A percentile compares a stretch with the other conserved stretches of the same genome.
phyloP scores from a whole-genome alignment of 352 stramenopile species.

The Globisporangium ultimum region DNA sequence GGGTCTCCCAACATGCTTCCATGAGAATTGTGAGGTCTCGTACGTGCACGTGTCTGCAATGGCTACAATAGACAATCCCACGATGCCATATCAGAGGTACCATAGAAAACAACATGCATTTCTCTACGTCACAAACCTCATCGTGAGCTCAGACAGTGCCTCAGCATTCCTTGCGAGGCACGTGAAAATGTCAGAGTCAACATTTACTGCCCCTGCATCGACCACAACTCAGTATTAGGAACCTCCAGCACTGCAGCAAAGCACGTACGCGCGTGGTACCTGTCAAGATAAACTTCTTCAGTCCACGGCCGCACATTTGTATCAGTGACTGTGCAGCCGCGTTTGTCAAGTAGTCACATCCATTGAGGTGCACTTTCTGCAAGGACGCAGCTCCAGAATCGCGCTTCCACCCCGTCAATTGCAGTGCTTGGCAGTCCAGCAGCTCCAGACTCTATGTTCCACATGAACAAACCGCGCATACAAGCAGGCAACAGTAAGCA shows the following conservation, averaged over 20 bases:
- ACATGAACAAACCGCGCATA: neutral
- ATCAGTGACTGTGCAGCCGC: conserved; percentile 36
- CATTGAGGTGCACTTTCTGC: conserved; percentile 41
- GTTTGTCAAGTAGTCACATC: conserved; percentile 48
- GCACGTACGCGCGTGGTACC: conserved; percentile 20
- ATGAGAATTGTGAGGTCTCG: conserved; percentile 35
- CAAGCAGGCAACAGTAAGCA: neutral
- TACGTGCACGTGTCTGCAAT: conserved; percentile 22
- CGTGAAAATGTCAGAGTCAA: conserved; percentile 44
- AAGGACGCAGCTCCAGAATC: conserved; percentile 17
- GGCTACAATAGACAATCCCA: conserved; percentile 14
- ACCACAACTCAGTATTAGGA: too few relatives aligned
- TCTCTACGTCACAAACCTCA: conserved; percentile 31
- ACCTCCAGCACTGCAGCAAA: neutral
- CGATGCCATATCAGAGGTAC: neutral
- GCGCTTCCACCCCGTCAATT: conserved; percentile 38
- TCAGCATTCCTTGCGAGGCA: conserved; percentile 26
- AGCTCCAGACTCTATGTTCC: conserved; percentile 46
- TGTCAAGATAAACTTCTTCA: conserved; percentile 43
- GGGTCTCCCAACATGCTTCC: conserved; percentile 21
- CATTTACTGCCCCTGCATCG: conserved; percentile 27
- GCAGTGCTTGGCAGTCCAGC: conserved; percentile 50
- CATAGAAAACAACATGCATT: neutral
- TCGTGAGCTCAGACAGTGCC: conserved; percentile 38
- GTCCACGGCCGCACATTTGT: conserved; percentile 23